Percentiles rank a stretch among this genome's conserved stretches.
phyloP scores from a whole-genome alignment of 352 stramenopile species.

The Pythium phragmitis region DNA sequence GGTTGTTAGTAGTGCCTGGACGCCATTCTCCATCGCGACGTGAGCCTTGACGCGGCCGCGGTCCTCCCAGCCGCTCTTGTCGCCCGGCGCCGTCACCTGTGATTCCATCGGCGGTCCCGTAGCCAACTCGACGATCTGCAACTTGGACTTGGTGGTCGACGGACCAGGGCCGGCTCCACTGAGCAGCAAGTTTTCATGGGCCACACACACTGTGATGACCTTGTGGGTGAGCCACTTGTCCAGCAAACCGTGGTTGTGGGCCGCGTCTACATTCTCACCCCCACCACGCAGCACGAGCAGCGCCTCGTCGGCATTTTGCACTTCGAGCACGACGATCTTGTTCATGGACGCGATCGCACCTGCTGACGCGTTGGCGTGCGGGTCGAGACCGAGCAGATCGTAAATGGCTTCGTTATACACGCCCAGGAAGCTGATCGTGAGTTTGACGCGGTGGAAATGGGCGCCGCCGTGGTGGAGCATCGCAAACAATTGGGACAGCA shows the following conservation, averaged over 20 bases:
- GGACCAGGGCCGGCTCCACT: not conserved
- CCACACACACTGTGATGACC: conserved; percentile 62
- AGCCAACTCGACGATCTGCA: conserved; percentile 72
- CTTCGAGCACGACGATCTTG: conserved; percentile 66
- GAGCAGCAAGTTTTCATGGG: conserved; percentile 53
- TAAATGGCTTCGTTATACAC: conserved; percentile 95
- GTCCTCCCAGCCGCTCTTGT: conserved; percentile 18
- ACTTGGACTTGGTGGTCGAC: conserved; percentile 49
- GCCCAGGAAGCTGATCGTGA: conserved; percentile 85
- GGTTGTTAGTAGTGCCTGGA: conserved; percentile 51
- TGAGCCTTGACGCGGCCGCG: conserved; percentile 41
- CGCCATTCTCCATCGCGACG: conserved; percentile 59
- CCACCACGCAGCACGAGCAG: conserved; percentile 56
- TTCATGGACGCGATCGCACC: conserved; percentile 16
- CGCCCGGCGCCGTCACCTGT: not conserved
- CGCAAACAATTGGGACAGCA: conserved; percentile 55
- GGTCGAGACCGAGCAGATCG: conserved; percentile 88
- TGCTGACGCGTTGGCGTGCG: conserved; percentile 10
- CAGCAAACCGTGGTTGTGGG: conserved; percentile 23
- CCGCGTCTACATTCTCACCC: conserved; percentile 41
- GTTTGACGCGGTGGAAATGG: conserved; percentile 48
- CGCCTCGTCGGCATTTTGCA: conserved; percentile 62
- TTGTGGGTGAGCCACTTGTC: conserved; percentile 51
- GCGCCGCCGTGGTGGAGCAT: conserved; percentile 31
- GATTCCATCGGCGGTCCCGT: conserved; percentile 16